Evolutionary conservation across 208 protist genomes (phyloP).

Genomic region (Angomonas deanei): DNA sequence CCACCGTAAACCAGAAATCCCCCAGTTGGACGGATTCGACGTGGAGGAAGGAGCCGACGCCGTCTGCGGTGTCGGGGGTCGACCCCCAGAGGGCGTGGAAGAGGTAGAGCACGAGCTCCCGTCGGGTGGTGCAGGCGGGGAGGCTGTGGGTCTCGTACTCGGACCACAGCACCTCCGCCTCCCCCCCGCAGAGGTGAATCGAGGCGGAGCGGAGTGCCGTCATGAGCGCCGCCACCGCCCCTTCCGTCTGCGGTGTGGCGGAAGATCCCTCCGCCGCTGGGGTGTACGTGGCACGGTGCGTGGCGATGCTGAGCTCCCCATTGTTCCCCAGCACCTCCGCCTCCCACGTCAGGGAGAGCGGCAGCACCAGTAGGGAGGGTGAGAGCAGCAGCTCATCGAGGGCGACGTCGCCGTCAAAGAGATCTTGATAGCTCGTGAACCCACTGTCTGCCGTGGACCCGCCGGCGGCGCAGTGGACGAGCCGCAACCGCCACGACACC

Average conservation of each 20-base stretch:
- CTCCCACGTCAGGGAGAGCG: constrained; percentile 19
- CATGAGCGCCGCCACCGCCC: constrained; percentile 60
- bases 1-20: constrained; percentile 74
- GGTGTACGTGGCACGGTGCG: constrained; percentile 28
- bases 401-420: constrained; percentile 11
- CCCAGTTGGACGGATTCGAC: constrained; percentile 43
- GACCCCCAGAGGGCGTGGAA: constrained; percentile 67
- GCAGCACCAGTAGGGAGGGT: neutral
- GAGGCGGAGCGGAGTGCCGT: constrained; percentile 66
- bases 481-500: constrained; percentile 44
- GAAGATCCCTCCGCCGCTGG: neutral
- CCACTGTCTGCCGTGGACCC: neutral
- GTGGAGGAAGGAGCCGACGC: constrained; percentile 17
- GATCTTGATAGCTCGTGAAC: neutral
- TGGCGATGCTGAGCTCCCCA: constrained; percentile 67
- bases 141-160: constrained; percentile 74
- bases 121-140: constrained; percentile 20
- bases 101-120: constrained; percentile 54
- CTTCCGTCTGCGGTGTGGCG: constrained; percentile 15
- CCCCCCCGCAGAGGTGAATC: constrained; percentile 41
- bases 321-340: constrained; percentile 65
- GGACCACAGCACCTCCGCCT: constrained; percentile 71
- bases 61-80: neutral
- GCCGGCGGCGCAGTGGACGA: constrained; percentile 4
- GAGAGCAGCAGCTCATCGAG: neutral